Evolutionary conservation across 108 stramenopile genomes (phyloP), one percentile per base, ranked within the genome.

Genomic region (Cyclotella cryptica): DNA sequence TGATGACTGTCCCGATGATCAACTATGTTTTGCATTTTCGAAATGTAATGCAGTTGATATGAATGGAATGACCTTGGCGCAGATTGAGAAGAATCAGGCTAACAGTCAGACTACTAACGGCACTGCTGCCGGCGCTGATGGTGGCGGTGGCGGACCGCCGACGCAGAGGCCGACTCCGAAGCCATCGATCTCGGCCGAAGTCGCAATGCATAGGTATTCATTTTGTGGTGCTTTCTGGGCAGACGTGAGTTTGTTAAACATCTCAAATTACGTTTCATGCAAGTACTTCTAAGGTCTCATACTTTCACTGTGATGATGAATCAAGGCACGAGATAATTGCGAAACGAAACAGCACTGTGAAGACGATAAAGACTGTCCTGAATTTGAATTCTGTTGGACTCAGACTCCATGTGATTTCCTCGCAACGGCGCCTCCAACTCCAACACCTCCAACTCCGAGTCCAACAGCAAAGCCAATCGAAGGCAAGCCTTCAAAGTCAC

Each of bases 321-420:
- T 24, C 45, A 26, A 79, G 62, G 78, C 78, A 35, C 60, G 78
- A 47, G 78, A 79, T 40, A 82, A 82, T 54, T 82, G 81, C 24
- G 81, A 82, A 24, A 82, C 81, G 11, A 82, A 82, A 42, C 40
- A 75, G 6, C 81, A 82, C 47, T 82, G 81, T 41, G 81, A 71
- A 54, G 81, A 82, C 53, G 81, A 82, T 61, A 21, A 30, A 57
- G 81, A 82, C 45, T 82, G 81, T 43, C 81, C 81, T 0, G 74
- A 75, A 43, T 46, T 42, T 67, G 81, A 82, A 49, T 68, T 61
- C 17, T 82, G 81, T 53, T 82, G 81, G 81, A 82, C 81, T 12
- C 57, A 76, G 62, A 82, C 81, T 62, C 81, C 81, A 0, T 82
- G 81, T 47, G 81, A 82, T 82, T 75, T 61, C 57, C 65, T 59